Evolutionary conservation across 345 rosid species (phyloP), one percentile per base, ranked within the genome.

Genomic region (Salix caprea): DNA sequence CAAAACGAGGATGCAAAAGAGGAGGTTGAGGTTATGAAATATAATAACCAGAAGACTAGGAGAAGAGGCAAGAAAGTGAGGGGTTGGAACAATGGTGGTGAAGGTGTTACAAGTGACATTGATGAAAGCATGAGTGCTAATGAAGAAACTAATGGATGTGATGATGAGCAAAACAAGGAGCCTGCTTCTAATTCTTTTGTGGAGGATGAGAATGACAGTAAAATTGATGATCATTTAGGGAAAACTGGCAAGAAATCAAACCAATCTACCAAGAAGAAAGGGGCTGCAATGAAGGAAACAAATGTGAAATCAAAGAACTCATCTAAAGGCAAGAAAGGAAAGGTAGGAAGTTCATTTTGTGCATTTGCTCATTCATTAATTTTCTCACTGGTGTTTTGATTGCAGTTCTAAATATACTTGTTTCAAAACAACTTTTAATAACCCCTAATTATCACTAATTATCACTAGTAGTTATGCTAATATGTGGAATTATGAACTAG

Each of bases 321-420:
- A 8, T 86, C 97, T 52, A 93, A 90, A 87, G 94, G 92, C 76
- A 96, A 86, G 90, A 93, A 91, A 78, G 75, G 78, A 42, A 96
- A 91, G 97, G 99, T 96, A 84, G 48, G 18, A 26, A 13, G 34
- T 26, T 13, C 11, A 23, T 64, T 26, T 26, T 64, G 13, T 23
- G 5, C 11, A 8, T 64, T 64, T 26, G 34, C 28, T 64, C 28
- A 13, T 46, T 46, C 50, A 14, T 46, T 46, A 46, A 7, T 46
- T 46, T 44, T 46, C 36, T 11, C 30, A 30, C 37, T 4, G 7
- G 18, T 65, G 39, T 30, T 30, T 3, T 28, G 15, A 23, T 9
- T 65, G 39, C 3, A 24, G 15, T 65, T 24, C 26, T n/a, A 8
- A 30, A 30, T 24, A 4, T 8, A 30, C 40, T 24, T 65, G 16